Evolutionary conservation across 768 basidiomycete species (phyloP).

Genomic region (Lentinula aciculospora): DNA sequence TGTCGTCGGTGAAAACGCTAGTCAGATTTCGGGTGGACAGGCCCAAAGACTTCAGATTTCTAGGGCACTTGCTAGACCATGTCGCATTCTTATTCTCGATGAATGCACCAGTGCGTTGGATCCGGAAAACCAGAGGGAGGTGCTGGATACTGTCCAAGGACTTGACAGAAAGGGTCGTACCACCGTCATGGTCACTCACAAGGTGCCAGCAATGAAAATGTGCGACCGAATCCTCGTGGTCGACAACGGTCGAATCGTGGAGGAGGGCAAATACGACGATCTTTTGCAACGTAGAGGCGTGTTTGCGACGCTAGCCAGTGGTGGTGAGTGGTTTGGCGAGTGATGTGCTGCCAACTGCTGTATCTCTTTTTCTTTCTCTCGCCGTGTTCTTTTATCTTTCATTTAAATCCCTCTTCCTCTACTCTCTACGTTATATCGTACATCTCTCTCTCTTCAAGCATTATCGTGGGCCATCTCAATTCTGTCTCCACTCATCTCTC

Average conservation of each 20-base stretch:
- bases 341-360: constrained; percentile 1
- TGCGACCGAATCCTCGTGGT: constrained; percentile 88
- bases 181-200: constrained; percentile 92
- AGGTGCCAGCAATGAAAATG: constrained; percentile 82
- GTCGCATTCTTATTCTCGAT: constrained; percentile 78
- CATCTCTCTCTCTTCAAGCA: constrained; percentile 4
- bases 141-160: constrained; percentile 68
- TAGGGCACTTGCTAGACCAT: constrained; percentile 73
- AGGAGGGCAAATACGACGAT: constrained; percentile 72
- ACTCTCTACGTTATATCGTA: constrained; percentile 1
- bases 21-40: constrained; percentile 91
- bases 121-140: constrained; percentile 72
- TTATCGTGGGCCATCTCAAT: background rate
- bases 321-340: constrained; percentile 59
- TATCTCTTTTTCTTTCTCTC: constrained; percentile 6
- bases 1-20: constrained; percentile 83
- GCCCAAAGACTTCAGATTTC: constrained; percentile 92
- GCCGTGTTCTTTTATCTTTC: background rate
- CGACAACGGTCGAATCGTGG: constrained; percentile 69
- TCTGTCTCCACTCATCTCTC: background rate
- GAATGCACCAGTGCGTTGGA: constrained; percentile 96
- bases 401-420: constrained; percentile 3
- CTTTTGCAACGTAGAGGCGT: constrained; percentile 63
- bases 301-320: constrained; percentile 73
- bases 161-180: constrained; percentile 55